Evolutionary conservation across 257 asterid genomes (phyloP).

Genomic region (Nicotiana knightiana): DNA sequence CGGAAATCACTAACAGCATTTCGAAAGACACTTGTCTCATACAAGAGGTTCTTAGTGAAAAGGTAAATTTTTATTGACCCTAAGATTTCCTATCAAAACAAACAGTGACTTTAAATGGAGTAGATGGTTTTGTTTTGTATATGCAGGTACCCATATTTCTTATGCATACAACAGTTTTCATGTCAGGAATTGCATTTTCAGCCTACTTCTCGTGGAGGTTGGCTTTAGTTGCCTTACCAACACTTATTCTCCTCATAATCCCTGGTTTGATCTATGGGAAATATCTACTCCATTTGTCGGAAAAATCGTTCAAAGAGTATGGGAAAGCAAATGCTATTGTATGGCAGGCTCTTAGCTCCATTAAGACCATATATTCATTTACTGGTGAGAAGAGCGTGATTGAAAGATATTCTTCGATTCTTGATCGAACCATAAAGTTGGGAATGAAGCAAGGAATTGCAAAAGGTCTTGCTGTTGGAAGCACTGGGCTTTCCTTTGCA

Average conservation of each 20-base stretch:
- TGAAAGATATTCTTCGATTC: slow-evolving; percentile 42
- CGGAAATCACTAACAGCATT: slow-evolving; percentile 69
- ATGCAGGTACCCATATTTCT: slow-evolving; percentile 66
- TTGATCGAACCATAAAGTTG: slow-evolving; percentile 49
- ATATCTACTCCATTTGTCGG: slow-evolving; percentile 44
- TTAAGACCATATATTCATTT: slow-evolving; percentile 72
- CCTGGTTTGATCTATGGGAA: slow-evolving; percentile 76
- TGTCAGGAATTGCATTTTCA: slow-evolving; percentile 64
- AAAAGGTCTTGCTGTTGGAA: slow-evolving; percentile 77
- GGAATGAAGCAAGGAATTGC: slow-evolving; percentile 87
- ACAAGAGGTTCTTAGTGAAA: slow-evolving; percentile 85
- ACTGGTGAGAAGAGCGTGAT: slow-evolving; percentile 72
- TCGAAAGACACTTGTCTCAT: slow-evolving; percentile 77
- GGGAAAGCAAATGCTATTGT: slow-evolving; percentile 54
- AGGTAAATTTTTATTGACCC: slow-evolving; percentile 30
- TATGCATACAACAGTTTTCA: slow-evolving; percentile 65
- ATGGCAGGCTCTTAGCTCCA: slow-evolving; percentile 72
- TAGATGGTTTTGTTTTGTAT: not conserved
- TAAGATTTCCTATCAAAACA: not conserved
- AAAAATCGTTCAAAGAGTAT: slow-evolving; percentile 54
- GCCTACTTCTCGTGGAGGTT: slow-evolving; percentile 72
- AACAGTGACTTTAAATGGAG: not conserved
- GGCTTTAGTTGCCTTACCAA: slow-evolving; percentile 66
- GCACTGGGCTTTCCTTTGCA: slow-evolving; percentile 69
- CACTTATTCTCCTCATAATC: slow-evolving; percentile 47